Base-by-base conservation (phyloP, 2,329 filamentous ascomycete genomes). In the Acephala macrosclerotiorum region DNA sequence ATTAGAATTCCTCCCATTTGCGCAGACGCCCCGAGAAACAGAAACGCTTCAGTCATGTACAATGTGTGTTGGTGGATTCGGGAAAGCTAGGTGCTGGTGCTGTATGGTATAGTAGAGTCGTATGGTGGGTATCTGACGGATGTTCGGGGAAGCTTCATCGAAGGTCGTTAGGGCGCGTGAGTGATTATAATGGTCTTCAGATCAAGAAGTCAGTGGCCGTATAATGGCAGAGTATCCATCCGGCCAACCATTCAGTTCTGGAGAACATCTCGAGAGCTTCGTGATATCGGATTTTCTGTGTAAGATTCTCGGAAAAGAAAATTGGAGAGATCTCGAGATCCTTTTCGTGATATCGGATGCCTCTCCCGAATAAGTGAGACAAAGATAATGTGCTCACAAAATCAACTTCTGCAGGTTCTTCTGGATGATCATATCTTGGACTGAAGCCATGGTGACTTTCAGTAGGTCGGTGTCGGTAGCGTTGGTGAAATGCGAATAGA, bases 391-490 rank as follows among this genome's bases (percentile, higher is more conserved):
- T 25, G 12, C 26, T 66, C 57, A 66, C 33, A 92, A 81, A 75
- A 94, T 92, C 74, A 94, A 82, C 79, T 91, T 90, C 80, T 93
- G 92, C 63, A 94, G 84, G 77, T 94, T 94, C 77, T 90, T 90
- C 79, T 94, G 91, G 74, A 94, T 93, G 74, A 94, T 92, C 89
- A 93, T 95, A 77, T 95, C 92, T 79, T 95, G 91, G 63, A 95
- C 92, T 12, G 91, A 93, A 69, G 87, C 85, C 92, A 95, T 95
- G 45, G 92, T 95, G 70, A 93, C 93, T 81, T 94, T 94, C 71
- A 95, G 84, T 68, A 95, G 80, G 75, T 93, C 93, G 38, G 92
- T 88, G 74, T 88, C 85, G 3, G 85, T 88, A 22, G 85, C 85
- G 69, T 87, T 87, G 18, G 85, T 88, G 72, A 84, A 85, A 71